Evolutionary conservation across 148 eudicot genomes (phyloP).

Genomic region (Cornus suecica): DNA sequence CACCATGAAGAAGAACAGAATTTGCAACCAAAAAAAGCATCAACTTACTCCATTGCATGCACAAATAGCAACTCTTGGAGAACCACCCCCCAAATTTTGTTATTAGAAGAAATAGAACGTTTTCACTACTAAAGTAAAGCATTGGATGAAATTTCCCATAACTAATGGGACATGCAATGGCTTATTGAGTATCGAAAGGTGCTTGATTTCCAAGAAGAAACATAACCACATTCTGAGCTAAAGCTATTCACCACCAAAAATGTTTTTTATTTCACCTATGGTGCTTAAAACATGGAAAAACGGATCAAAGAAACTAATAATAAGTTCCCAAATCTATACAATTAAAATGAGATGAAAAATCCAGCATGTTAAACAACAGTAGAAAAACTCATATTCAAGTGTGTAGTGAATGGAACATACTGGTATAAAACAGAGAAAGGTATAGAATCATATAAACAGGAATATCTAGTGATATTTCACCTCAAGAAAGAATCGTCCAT

Average conservation of each 20-base stretch:
- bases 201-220: no score
- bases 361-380: neutral
- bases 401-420: neutral
- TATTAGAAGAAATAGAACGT: neutral
- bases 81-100: neutral
- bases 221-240: neutral
- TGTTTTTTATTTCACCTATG: neutral
- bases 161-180: neutral
- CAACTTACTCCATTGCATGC: neutral
- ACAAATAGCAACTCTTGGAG: neutral
- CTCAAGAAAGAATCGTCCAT: conserved; percentile 85
- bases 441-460: neutral
- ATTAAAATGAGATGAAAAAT: neutral
- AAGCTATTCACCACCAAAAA: neutral
- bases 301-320: no score
- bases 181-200: neutral
- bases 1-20: no score
- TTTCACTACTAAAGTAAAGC: neutral
- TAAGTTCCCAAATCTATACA: neutral
- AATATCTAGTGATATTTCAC: conserved; percentile 23
- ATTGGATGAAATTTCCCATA: neutral
- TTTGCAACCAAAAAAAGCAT: no score
- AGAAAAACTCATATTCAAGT: no score
- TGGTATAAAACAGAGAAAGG: no score
- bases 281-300: neutral